A percentile compares a stretch with the other conserved stretches of the same genome.
phyloP scores from a whole-genome alignment of 768 basidiomycete genomes.

The Podaxis carcinomalis region DNA sequence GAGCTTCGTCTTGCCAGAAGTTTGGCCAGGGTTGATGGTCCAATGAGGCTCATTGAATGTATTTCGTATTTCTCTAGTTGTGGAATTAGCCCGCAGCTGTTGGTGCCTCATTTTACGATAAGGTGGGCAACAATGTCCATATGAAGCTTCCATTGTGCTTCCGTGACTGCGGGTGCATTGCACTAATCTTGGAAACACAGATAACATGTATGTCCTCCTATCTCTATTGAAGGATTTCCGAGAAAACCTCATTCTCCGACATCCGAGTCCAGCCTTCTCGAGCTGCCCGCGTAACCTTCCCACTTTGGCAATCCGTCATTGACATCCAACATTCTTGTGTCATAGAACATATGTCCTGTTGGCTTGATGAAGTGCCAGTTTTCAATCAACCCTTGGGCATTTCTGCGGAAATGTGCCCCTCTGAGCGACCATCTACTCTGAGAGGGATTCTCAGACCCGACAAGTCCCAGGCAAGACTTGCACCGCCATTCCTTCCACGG shows the following conservation, averaged over 20 bases:
- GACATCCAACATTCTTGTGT: constrained; percentile 54
- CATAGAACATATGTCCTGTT: constrained; percentile 65
- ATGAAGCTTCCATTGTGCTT: background rate
- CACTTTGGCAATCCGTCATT: constrained; percentile 56
- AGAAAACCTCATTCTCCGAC: background rate
- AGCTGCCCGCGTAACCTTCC: constrained; percentile 55
- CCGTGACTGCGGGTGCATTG: background rate
- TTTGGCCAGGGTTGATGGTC: background rate
- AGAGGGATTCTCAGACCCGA: background rate
- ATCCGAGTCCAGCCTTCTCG: constrained; percentile 15
- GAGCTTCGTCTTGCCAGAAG: background rate
- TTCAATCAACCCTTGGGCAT: constrained; percentile 21
- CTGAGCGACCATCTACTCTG: background rate
- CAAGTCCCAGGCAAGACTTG: background rate
- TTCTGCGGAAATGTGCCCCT: background rate
- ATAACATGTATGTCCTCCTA: too few relatives aligned
- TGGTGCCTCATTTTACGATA: background rate
- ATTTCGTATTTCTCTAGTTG: background rate
- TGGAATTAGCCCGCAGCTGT: background rate
- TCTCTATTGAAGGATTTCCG: background rate
- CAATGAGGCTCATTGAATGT: background rate
- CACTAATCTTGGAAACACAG: too few relatives aligned
- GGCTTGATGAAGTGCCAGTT: constrained; percentile 56
- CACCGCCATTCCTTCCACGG: constrained; percentile 1
- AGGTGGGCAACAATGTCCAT: background rate